Conservation (phyloP, 140 eudicot genomes). For the Cichorium intybus region DNA sequence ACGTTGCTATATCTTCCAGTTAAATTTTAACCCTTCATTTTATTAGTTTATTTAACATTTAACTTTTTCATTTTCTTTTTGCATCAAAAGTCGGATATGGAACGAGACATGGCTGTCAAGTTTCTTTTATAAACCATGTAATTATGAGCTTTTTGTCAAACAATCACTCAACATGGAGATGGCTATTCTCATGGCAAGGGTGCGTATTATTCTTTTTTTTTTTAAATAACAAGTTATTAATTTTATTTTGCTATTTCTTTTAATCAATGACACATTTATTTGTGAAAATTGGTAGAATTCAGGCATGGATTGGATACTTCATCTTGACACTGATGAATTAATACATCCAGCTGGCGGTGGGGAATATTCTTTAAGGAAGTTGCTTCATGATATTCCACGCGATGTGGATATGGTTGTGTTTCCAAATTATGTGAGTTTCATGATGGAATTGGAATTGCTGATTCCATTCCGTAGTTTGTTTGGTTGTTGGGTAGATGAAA, state of each 20-base stretch:
- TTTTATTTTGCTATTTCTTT: not conserved
- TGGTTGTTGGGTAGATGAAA: too few relatives aligned
- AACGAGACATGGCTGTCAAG: constrained; percentile 96
- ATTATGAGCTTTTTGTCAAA: constrained; percentile 93
- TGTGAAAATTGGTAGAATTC: constrained; percentile 49
- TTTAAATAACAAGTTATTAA: too few relatives aligned
- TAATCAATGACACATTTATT: not conserved
- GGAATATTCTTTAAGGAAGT: constrained; percentile 79
- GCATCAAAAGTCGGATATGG: constrained; percentile 84
- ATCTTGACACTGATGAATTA: constrained; percentile 94
- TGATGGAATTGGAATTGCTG: too few relatives aligned
- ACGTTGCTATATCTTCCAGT: not conserved
- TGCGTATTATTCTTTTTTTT: constrained; percentile 20
- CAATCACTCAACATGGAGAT: constrained; percentile 97
- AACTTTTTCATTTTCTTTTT: constrained; percentile 7
- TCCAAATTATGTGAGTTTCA: constrained; percentile 84
- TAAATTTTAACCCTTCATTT: not conserved
- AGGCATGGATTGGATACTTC: constrained; percentile 97
- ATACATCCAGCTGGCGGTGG: constrained; percentile 92
- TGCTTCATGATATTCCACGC: constrained; percentile 73
- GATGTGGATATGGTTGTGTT: constrained; percentile 94
- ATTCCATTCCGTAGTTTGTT: too few relatives aligned
- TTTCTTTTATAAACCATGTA: constrained; percentile 96
- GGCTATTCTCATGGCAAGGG: constrained; percentile 99
- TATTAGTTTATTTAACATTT: not conserved